Evolutionary conservation across 192 early-diverging fungal genomes (phyloP).

Genomic region (Glomus cerebriforme): DNA sequence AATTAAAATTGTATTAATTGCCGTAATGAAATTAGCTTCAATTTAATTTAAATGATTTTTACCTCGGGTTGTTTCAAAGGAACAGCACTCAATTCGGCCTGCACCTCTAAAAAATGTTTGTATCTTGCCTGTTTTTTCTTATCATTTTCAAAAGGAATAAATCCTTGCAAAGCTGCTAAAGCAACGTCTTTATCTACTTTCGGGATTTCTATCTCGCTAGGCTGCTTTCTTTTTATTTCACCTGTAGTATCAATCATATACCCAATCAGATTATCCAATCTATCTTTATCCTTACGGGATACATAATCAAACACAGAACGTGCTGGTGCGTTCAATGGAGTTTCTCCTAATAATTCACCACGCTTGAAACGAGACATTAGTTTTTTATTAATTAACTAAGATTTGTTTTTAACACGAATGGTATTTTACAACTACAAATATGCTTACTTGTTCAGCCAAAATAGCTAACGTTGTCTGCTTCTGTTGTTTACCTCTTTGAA

Average conservation of each 20-base stretch:
- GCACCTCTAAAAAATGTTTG: constrained; percentile 64
- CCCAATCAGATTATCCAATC: constrained; percentile 56
- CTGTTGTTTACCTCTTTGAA: neutral
- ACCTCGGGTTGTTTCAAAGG: constrained; percentile 21
- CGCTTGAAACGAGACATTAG: constrained; percentile 41
- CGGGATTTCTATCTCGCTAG: constrained; percentile 40
- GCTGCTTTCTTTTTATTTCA: neutral
- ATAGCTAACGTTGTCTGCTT: constrained; percentile 19
- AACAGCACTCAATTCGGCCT: constrained; percentile 52
- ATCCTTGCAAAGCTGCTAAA: constrained; percentile 69
- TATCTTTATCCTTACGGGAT: constrained; percentile 63
- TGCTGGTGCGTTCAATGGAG: constrained; percentile 57
- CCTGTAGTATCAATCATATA: constrained; percentile 42
- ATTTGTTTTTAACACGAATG: neutral
- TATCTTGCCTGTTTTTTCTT: constrained; percentile 74
- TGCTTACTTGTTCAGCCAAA: constrained; percentile 16
- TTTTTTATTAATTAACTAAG: neutral
- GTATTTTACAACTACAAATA: neutral
- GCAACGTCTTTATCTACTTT: constrained; percentile 69
- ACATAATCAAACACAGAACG: constrained; percentile 78
- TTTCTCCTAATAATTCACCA: constrained; percentile 71
- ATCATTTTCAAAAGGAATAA: constrained; percentile 77
- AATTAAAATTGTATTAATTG: neutral
- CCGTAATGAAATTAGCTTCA: too few relatives aligned
- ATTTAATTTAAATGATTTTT: neutral